Base-by-base conservation (phyloP, 2,329 filamentous ascomycete species). In the Corynespora cassiicola region DNA sequence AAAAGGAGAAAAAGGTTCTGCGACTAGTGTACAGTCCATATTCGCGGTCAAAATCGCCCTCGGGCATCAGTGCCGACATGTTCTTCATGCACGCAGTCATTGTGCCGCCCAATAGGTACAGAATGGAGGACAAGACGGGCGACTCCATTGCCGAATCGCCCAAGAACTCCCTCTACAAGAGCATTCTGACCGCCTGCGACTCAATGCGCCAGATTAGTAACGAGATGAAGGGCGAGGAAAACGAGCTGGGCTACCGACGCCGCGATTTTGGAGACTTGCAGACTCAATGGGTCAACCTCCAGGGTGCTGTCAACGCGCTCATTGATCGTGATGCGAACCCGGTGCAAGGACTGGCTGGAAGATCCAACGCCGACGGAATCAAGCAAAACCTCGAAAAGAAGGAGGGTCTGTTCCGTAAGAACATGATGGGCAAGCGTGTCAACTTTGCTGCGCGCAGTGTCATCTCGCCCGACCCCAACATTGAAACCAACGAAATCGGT, bases 391-490 rank as follows among this genome's bases (percentile, higher is more conserved):
- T 99, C 18, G 94, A 99, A 72, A 99, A 99, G 78, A 99, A 99
- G 72, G 95, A 99, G 64, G 94, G 94, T 51, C 78, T 99, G 19
- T 99, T 99, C 77, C 81, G 94, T 58, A 97, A 96, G 76, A 96
- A 99, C 71, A 97, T 99, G 94, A 99, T 99, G 94, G 94, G 94
- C 45, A 99, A 99, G 77, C 90, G 94, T 76, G 94, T 99, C 73
- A 97, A 99, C 69, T 97, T 94, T 66, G 94, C 94, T 32, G 94
- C 94, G 23, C 87, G 94, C 67, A 95, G 88, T 79, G 94, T 99
- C 66, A 99, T 99, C 56, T 97, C 92, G 7, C 94, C 94, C 0
- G 94, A 99, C 64, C 94, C 94, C 3, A 99, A 97, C 63, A 96
- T 99, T 59, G 94, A 99, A 69, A 97, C 94, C 12, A 97, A 96